Conservation (phyloP, 805 yeast genomes). For the Nakazawaea ernobii region DNA sequence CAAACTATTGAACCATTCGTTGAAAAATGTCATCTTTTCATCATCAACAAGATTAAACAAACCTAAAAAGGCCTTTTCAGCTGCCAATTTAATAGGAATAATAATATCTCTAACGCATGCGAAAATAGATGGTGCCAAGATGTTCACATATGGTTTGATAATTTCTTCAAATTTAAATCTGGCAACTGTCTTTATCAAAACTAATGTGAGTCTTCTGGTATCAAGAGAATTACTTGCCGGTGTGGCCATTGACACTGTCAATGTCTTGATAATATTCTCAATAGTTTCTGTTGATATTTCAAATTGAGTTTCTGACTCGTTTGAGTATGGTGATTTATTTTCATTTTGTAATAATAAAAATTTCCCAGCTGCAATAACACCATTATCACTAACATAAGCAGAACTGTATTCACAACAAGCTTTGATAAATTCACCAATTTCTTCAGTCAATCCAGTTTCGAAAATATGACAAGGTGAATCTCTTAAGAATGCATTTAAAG, state of each 20-base stretch:
- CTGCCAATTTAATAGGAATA: conserved; percentile 90
- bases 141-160: conserved; percentile 47
- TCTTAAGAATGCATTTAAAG: conserved; percentile 73
- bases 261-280: conserved; percentile 38
- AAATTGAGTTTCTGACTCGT: conserved; percentile 25
- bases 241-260: conserved; percentile 41
- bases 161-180: conserved; percentile 48
- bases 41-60: conserved; percentile 71
- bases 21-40: conserved; percentile 44
- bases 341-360: conserved; percentile 50
- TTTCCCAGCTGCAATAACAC: conserved; percentile 79
- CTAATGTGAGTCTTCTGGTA: conserved; percentile 72
- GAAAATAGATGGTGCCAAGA: conserved; percentile 69
- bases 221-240: conserved; percentile 66
- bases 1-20: conserved; percentile 50
- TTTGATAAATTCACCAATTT: conserved; percentile 44
- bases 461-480: conserved; percentile 68
- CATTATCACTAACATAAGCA: conserved; percentile 65
- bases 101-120: conserved; percentile 79
- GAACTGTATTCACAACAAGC: conserved; percentile 34
- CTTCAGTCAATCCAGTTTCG: conserved; percentile 41
- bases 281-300: conserved; percentile 37
- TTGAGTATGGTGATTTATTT: conserved; percentile 26
- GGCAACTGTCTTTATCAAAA: conserved; percentile 69
- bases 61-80: conserved; percentile 81